A percentile compares a stretch with the other conserved stretches of the same genome.
These are phyloP conservation scores for Pseudocercospora pini-densiflorae DNA, from an alignment of 2,329 filamentous ascomycete species.

Conservation along the genomic window DNA sequence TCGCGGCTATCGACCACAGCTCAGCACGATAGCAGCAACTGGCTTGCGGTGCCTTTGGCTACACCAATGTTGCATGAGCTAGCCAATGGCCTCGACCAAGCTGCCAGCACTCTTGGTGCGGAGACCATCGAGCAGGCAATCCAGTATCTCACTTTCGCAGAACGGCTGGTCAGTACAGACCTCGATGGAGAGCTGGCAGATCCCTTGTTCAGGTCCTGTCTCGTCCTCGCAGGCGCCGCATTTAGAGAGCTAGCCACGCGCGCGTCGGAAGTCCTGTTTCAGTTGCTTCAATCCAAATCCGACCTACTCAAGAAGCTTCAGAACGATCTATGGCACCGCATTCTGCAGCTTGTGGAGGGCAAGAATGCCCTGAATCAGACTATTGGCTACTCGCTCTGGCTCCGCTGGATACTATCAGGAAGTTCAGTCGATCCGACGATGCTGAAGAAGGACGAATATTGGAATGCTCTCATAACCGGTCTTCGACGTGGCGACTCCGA, in stretches of 20 bases:
- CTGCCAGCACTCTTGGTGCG: background rate
- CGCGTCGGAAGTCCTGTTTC: slow-evolving; percentile 20
- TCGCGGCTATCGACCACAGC: background rate
- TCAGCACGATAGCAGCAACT: slow-evolving; percentile 1
- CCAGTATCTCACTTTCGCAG: slow-evolving; percentile 2
- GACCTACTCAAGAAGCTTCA: slow-evolving; percentile 6
- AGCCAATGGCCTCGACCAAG: background rate
- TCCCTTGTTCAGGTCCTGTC: slow-evolving; percentile 19
- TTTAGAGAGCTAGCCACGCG: slow-evolving; percentile 14
- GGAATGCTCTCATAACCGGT: slow-evolving; percentile 45
- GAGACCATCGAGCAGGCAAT: slow-evolving; percentile 12
- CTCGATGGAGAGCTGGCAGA: background rate
- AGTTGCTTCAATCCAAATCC: slow-evolving; percentile 6
- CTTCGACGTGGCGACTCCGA: slow-evolving; percentile 50
- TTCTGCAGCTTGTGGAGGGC: slow-evolving; percentile 15
- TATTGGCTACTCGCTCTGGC: slow-evolving; percentile 35
- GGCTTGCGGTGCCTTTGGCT: background rate
- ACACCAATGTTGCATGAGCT: background rate
- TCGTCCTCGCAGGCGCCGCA: slow-evolving; percentile 21
- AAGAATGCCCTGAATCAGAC: slow-evolving; percentile 23
- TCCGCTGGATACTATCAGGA: slow-evolving; percentile 27
- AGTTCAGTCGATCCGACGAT: slow-evolving; percentile 14
- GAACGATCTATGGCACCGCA: slow-evolving; percentile 22
- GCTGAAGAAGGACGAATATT: slow-evolving; percentile 41
- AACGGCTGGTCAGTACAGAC: background rate